Percentiles rank a stretch among this genome's conserved stretches.
Conservation (phyloP, 2,329 filamentous ascomycete species). For the Xylaria sp. region DNA sequence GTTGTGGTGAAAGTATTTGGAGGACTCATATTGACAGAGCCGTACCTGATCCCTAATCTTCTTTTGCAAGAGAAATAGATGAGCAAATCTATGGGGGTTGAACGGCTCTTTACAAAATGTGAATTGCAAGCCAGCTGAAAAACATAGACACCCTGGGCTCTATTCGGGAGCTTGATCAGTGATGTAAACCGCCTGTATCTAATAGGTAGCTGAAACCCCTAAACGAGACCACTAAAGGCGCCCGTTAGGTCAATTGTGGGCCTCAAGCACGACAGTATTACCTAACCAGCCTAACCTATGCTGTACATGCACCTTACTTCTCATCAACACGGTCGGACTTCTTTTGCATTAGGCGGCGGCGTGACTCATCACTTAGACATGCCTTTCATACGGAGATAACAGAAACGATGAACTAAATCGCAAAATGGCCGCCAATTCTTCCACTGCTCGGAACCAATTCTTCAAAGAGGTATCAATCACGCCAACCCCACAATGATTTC, state of each 20-base stretch:
- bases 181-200: no score
- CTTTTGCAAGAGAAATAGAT: not conserved
- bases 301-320: not conserved
- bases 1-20: conserved; percentile 55
- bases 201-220: no score
- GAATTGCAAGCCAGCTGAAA: not conserved
- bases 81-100: not conserved
- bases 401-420: conserved; percentile 29
- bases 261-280: not conserved
- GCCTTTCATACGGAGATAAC: not conserved
- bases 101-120: not conserved
- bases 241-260: no score
- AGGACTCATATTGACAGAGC: conserved; percentile 33
- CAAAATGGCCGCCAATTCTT: conserved; percentile 44
- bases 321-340: not conserved
- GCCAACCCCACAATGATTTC: conserved; percentile 7
- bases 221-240: no score
- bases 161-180: no score
- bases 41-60: not conserved
- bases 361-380: not conserved
- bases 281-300: not conserved
- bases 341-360: not conserved
- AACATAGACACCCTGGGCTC: no score
- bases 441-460: conserved; percentile 47
- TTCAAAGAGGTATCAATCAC: conserved; percentile 48